These are phyloP conservation scores for Suhomyces terraborum DNA, from an alignment of 1,139 yeast species.

Conservation along the genomic window DNA sequence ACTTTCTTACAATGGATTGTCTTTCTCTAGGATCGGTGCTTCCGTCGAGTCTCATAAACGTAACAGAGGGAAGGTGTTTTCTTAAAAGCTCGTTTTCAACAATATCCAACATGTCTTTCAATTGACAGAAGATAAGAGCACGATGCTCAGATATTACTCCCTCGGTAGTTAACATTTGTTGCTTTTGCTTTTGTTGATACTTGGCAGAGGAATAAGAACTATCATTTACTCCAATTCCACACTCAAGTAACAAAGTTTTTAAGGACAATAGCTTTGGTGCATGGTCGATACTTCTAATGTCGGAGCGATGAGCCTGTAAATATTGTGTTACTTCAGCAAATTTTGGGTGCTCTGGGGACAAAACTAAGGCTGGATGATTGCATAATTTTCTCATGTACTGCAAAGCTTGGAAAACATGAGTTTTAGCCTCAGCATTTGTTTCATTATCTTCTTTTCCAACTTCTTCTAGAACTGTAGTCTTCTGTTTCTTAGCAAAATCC, in stretches of 20 bases:
- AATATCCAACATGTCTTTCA: constrained; percentile 96
- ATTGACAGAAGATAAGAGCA: constrained; percentile 92
- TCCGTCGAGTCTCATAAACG: constrained; percentile 95
- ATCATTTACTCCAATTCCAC: constrained; percentile 84
- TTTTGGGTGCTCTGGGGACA: constrained; percentile 84
- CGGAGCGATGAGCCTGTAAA: constrained; percentile 59
- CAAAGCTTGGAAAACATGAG: constrained; percentile 95
- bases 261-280: constrained; percentile 90
- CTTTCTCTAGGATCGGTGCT: constrained; percentile 91
- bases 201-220: constrained; percentile 38
- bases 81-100: constrained; percentile 87
- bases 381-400: constrained; percentile 97
- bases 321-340: constrained; percentile 62
- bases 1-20: constrained; percentile 87
- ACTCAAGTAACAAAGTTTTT: constrained; percentile 78
- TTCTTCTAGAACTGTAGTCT: constrained; percentile 67
- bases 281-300: constrained; percentile 71
- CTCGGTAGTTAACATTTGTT: constrained; percentile 49
- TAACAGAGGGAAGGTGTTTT: constrained; percentile 85
- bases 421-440: constrained; percentile 56
- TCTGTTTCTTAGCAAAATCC: constrained; percentile 89
- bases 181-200: constrained; percentile 32
- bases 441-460: constrained; percentile 41
- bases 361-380: constrained; percentile 94
- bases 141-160: constrained; percentile 94